Evolutionary conservation across 2,329 filamentous ascomycete species (phyloP).

Genomic region (Ophiocordyceps australis): DNA sequence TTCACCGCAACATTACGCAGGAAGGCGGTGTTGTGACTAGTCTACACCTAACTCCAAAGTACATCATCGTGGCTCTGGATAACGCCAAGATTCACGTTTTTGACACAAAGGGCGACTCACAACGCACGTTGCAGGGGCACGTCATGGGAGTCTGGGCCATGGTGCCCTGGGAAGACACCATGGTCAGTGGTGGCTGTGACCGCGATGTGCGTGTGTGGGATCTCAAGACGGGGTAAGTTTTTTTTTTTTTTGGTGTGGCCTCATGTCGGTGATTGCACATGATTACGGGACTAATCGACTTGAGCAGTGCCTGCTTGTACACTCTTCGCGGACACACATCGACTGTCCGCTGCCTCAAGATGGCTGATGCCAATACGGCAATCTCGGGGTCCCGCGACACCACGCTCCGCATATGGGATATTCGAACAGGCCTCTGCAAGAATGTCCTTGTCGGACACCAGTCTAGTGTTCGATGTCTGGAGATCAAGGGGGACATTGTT

Average conservation of each 20-base stretch:
- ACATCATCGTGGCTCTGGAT: slow-evolving; percentile 93
- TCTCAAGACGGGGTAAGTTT: slow-evolving; percentile 66
- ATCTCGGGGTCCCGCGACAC: slow-evolving; percentile 95
- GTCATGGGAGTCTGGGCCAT: slow-evolving; percentile 99
- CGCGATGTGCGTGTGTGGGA: slow-evolving; percentile 96
- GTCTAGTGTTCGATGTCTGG: slow-evolving; percentile 84
- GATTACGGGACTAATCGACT: too few relatives aligned
- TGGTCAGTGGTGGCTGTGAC: slow-evolving; percentile 93
- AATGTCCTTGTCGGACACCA: slow-evolving; percentile 91
- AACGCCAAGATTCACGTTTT: slow-evolving; percentile 99
- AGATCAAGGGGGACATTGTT: slow-evolving; percentile 89
- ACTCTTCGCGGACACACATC: slow-evolving; percentile 89
- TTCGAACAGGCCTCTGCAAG: slow-evolving; percentile 69
- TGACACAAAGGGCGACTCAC: slow-evolving; percentile 72
- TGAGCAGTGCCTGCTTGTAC: slow-evolving; percentile 55
- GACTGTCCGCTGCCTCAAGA: slow-evolving; percentile 91
- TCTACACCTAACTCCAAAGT: slow-evolving; percentile 81
- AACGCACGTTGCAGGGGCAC: slow-evolving; percentile 82
- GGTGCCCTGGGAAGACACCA: slow-evolving; percentile 90
- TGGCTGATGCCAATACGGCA: slow-evolving; percentile 84
- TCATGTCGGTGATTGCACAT: too few relatives aligned
- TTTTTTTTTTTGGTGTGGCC: background rate
- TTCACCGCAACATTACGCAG: slow-evolving; percentile 76
- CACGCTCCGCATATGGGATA: slow-evolving; percentile 88
- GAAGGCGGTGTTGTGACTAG: slow-evolving; percentile 96